Base-by-base conservation (phyloP, 2,329 filamentous ascomycete species). In the Tolypocladium album region DNA sequence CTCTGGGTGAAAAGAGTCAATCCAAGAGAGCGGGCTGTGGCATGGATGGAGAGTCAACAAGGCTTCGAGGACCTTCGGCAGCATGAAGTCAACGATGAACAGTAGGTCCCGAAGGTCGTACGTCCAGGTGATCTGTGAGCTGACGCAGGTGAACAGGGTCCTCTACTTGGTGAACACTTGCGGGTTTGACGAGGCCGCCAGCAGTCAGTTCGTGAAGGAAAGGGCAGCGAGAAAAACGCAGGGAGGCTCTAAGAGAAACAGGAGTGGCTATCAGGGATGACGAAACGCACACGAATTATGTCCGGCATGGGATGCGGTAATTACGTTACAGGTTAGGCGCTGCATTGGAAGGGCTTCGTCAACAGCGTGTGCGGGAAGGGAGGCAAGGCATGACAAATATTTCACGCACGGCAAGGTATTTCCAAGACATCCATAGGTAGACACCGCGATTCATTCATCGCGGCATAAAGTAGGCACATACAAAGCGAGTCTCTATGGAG, bases 1-100 rank as follows among this genome's bases (percentile, higher is more conserved):
- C 83, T 97, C 59, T 85, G 89, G 58, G 82, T 97, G 61, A 99
- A 97, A 79, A 89, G 84, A 22, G 87, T 97, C 40, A 82, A 88
- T 62, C 80, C 84, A 7, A 82, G 84, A 67, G 82, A 84, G 69
- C 82, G 90, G 63, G 83, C 82, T 0, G 72, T 77, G 36, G 82
- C 84, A 20, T 90, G 88, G 86, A 87, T 89, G 68, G 82, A 85
- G 67, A 90, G 88, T 70, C 86, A 90, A 72, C 80, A 88, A 65
- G 82, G 85, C 63, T 93, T 95, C 73, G 85, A 89, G 67, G 82
- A 84, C 62, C 82, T 91, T 69, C 88, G 87, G 75, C 80, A 82
- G 68, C 80, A 82, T 69, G 82, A 92, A 70, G 83, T 84, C 53
- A 81, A 79, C 58, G 86, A 88, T 67, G 89, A 91, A 66, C 93